Evolutionary conservation across 2,329 filamentous ascomycete species (phyloP), one percentile per base, ranked within the genome.

Genomic region (Fusarium oxysporum): DNA sequence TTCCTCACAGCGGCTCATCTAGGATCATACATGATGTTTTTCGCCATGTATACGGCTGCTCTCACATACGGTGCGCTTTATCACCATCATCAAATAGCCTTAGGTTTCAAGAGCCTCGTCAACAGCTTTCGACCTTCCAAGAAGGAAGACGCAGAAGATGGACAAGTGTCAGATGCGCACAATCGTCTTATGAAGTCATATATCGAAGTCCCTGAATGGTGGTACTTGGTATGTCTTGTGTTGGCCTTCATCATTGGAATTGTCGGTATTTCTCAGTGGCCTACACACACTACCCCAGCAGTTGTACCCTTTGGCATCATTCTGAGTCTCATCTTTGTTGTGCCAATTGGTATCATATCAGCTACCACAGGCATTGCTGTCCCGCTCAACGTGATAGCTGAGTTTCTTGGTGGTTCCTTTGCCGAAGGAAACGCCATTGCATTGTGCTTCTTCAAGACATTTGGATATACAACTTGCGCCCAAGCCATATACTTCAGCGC

Each of bases 391-490:
- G 84, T 87, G 3, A 68, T 87, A 13, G 83, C 84, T n/a, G 84
- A 86, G 75, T 83, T 86, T 38, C 84, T 86, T 17, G 85, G 82
- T n/a, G 85, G 85, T 8, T 79, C 80, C 7, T 82, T 81, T 69
- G 80, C 82, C 6, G 74, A 81, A 10, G 85, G 85, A 28, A 85
- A 85, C 50, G 83, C 85, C 3, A 72, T 86, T n/a, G 83, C 81
- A 47, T 84, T 86, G 80, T 84, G 82, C 77, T 85, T 82, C 74
- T 86, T 86, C 79, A 86, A 86, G 78, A 78, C 81, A 2, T 84
- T 80, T 38, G 82, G 78, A 43, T 82, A 79, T 64, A 77, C 82
- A 19, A 79, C 81, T 1, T 80, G 78, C 17, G 77, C 78, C 4
- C 81, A 83, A 25, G 81, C 82, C 2, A 70, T 84, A 6, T 74